Evolutionary conservation across 1,284 basidiomycete species (phyloP).

Genomic region (Irpex lacteus): DNA sequence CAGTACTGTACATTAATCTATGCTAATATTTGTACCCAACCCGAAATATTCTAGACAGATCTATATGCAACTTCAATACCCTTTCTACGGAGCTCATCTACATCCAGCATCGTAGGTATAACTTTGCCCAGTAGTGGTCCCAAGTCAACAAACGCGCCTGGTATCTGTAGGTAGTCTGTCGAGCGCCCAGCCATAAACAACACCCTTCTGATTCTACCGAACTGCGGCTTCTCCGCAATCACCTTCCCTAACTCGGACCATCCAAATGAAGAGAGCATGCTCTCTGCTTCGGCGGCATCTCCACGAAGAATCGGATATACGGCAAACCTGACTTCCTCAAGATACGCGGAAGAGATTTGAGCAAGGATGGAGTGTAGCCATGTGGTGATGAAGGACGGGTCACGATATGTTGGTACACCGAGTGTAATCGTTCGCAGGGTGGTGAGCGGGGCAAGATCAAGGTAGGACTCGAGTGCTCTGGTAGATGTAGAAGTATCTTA

Average conservation of each 20-base stretch:
- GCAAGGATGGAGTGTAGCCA: constrained; percentile 10
- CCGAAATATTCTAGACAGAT: neutral
- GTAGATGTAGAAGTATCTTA: neutral
- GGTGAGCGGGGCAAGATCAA: constrained; percentile 9
- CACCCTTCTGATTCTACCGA: constrained; percentile 1
- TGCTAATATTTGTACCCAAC: neutral
- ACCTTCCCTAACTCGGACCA: constrained; percentile 4
- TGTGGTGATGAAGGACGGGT: constrained; percentile 7
- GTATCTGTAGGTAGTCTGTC: constrained; percentile 9
- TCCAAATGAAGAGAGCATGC: constrained; percentile 8
- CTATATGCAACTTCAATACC: neutral
- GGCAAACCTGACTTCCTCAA: constrained; percentile 13
- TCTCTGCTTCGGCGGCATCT: constrained; percentile 9
- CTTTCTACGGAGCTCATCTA: neutral
- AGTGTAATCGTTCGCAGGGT: constrained; percentile 7
- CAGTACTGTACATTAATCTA: too few relatives aligned
- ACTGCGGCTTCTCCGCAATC: neutral
- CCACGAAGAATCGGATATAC: constrained; percentile 11
- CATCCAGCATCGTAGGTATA: neutral
- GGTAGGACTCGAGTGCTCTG: constrained; percentile 4
- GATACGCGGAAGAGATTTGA: constrained; percentile 7
- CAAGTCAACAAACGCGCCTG: constrained; percentile 8
- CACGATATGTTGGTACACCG: constrained; percentile 14
- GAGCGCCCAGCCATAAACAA: constrained; percentile 5
- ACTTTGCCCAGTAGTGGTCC: constrained; percentile 2